phyloP scores from a whole-genome alignment of 306 rosid genomes.

The Carpinus fangiana region DNA sequence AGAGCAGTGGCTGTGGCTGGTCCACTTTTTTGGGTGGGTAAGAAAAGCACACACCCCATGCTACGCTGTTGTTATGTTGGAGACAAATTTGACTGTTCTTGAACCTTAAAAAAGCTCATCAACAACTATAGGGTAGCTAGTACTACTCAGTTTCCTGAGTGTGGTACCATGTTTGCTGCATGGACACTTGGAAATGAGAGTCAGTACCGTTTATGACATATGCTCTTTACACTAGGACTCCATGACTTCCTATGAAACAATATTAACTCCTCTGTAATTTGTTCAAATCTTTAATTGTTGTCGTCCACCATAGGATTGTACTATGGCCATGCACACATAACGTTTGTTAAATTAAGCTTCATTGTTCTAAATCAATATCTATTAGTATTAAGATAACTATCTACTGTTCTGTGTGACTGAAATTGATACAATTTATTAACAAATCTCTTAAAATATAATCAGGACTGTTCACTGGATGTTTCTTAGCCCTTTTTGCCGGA shows the following conservation, averaged over 20 bases:
- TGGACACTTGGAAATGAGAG: slow-evolving; percentile 15
- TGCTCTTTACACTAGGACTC: not conserved
- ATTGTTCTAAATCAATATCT: not conserved
- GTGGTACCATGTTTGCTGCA: slow-evolving; percentile 28
- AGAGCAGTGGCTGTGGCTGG: slow-evolving; percentile 31
- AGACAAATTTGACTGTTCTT: slow-evolving; percentile 29
- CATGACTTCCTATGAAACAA: not conserved
- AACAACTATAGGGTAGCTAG: slow-evolving; percentile 18
- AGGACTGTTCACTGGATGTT: slow-evolving; percentile 89
- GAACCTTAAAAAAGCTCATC: slow-evolving; percentile 38
- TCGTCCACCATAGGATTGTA: slow-evolving; percentile 2
- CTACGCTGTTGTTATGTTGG: slow-evolving; percentile 26
- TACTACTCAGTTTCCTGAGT: slow-evolving; percentile 33
- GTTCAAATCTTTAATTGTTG: not conserved
- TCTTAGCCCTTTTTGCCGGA: slow-evolving; percentile 74
- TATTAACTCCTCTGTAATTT: not conserved
- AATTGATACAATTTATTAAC: not conserved
- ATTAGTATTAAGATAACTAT: not conserved
- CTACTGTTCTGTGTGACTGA: not conserved
- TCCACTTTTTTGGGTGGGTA: slow-evolving; percentile 47
- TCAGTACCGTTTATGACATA: not conserved
- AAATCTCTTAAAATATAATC: slow-evolving; percentile 21
- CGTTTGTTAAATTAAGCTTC: not conserved
- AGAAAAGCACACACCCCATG: slow-evolving; percentile 48
- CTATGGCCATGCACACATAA: not conserved